Conservation (phyloP, 768 basidiomycete genomes). For the Amyloporia xantha region DNA sequence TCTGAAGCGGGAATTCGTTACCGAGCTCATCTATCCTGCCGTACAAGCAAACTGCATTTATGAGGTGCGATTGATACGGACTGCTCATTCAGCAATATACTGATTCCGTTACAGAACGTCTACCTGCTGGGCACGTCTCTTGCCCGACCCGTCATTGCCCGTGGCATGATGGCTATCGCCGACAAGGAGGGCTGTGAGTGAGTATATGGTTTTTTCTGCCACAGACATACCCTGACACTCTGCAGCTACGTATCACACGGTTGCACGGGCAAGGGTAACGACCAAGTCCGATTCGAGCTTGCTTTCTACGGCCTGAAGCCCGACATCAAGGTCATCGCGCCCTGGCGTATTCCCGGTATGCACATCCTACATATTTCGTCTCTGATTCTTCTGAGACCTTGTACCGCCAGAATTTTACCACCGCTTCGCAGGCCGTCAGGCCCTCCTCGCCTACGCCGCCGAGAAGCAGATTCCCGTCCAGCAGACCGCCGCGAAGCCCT, state of each 20-base stretch:
- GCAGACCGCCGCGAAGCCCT: slow-evolving; percentile 95
- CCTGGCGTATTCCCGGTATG: slow-evolving; percentile 92
- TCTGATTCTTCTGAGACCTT: no score
- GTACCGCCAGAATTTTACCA: slow-evolving; percentile 77
- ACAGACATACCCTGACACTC: not conserved
- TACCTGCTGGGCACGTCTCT: slow-evolving; percentile 98
- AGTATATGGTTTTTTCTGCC: slow-evolving; percentile 25
- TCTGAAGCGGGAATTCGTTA: slow-evolving; percentile 90
- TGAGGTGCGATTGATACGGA: slow-evolving; percentile 69
- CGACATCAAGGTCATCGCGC: slow-evolving; percentile 97
- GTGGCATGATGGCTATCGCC: slow-evolving; percentile 95
- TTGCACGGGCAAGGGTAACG: slow-evolving; percentile 99
- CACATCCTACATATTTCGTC: not conserved
- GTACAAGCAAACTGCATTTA: slow-evolving; percentile 99
- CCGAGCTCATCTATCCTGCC: slow-evolving; percentile 95
- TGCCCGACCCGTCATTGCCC: slow-evolving; percentile 96
- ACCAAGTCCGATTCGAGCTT: slow-evolving; percentile 98
- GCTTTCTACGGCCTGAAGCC: slow-evolving; percentile 99
- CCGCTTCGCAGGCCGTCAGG: slow-evolving; percentile 93
- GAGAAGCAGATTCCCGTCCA: slow-evolving; percentile 86
- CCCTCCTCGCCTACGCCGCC: slow-evolving; percentile 84
- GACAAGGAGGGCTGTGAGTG: slow-evolving; percentile 93
- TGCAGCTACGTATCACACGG: slow-evolving; percentile 91
- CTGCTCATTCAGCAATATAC: no score
- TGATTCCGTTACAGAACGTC: slow-evolving; percentile 53